Percentiles rank a stretch among this genome's conserved stretches.
phyloP scores from a whole-genome alignment of 192 early-diverging fungal species.

The Coemansia sp. region DNA sequence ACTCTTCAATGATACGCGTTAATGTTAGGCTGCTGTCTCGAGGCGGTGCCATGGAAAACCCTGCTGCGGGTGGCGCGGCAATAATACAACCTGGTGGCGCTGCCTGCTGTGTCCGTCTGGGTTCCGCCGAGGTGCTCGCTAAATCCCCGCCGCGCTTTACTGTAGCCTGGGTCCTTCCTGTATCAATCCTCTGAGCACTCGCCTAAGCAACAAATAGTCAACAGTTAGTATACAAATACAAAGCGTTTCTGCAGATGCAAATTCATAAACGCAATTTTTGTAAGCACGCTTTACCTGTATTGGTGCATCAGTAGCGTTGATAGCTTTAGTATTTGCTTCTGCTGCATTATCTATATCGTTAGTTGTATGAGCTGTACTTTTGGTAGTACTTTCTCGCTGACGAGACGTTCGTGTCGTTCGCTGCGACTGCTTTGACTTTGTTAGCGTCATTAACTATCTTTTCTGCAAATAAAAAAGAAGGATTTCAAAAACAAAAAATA shows the following conservation, averaged over 20 bases:
- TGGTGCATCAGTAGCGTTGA: constrained; percentile 4
- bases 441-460: constrained; percentile 15
- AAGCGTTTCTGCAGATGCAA: background rate
- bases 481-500: no score
- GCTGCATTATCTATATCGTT: constrained; percentile 4
- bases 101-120: constrained; percentile 3
- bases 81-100: background rate
- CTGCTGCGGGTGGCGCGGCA: constrained; percentile 1
- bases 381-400: background rate
- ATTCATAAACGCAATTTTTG: background rate
- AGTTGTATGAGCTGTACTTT: background rate
- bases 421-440: constrained; percentile 23
- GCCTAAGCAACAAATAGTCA: background rate
- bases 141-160: background rate
- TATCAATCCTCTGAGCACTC: background rate
- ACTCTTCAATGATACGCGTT: constrained; percentile 34
- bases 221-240: background rate
- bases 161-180: background rate
- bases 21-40: constrained; percentile 31
- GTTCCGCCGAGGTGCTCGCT: background rate
- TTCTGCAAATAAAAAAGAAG: background rate
- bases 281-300: background rate
- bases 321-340: constrained; percentile 5
- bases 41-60: constrained; percentile 20
- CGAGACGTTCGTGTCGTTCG: constrained; percentile 4